Percentiles rank a stretch among this genome's conserved stretches.
Evolutionary conservation across 805 yeast species (phyloP).

Genomic region (Sugiyamaella valdiviana): DNA sequence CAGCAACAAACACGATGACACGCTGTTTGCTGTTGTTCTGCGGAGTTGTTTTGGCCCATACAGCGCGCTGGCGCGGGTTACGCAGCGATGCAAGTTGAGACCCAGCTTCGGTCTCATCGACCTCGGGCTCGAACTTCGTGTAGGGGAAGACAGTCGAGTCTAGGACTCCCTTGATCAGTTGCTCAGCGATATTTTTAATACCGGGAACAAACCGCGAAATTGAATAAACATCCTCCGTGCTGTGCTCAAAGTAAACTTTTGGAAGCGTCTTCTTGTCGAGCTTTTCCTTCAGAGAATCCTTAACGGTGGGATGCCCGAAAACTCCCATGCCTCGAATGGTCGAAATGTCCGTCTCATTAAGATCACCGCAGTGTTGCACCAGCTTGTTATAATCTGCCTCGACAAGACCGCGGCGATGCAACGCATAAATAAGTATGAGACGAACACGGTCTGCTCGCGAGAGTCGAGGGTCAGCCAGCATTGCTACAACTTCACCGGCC

Average conservation of each 20-base stretch:
- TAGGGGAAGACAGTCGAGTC: conserved; percentile 64
- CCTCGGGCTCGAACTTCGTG: conserved; percentile 60
- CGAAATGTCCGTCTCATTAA: conserved; percentile 40
- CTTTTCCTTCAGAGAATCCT: conserved; percentile 30
- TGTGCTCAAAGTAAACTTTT: conserved; percentile 8
- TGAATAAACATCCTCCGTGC: conserved; percentile 28
- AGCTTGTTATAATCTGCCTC: conserved; percentile 68
- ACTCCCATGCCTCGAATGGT: conserved; percentile 52
- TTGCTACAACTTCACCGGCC: conserved; percentile 53
- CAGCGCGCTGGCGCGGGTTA: conserved; percentile 65
- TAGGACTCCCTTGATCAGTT: conserved; percentile 43
- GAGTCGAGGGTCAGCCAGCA: conserved; percentile 44
- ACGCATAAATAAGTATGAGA: conserved; percentile 63
- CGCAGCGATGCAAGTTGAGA: conserved; percentile 51
- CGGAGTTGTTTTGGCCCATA: conserved; percentile 56
- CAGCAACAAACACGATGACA: conserved; percentile 74
- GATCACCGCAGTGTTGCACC: conserved; percentile 43
- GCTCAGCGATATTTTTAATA: conserved; percentile 50
- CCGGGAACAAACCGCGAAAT: conserved; percentile 65
- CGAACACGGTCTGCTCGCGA: conserved; percentile 66
- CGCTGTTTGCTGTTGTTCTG: conserved; percentile 50
- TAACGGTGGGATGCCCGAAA: conserved; percentile 53
- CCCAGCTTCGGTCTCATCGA: conserved; percentile 25
- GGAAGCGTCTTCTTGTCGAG: neutral
- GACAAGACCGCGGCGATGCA: conserved; percentile 72